Evolutionary conservation across 345 rosid genomes (phyloP).

Genomic region (Garcia nutans): DNA sequence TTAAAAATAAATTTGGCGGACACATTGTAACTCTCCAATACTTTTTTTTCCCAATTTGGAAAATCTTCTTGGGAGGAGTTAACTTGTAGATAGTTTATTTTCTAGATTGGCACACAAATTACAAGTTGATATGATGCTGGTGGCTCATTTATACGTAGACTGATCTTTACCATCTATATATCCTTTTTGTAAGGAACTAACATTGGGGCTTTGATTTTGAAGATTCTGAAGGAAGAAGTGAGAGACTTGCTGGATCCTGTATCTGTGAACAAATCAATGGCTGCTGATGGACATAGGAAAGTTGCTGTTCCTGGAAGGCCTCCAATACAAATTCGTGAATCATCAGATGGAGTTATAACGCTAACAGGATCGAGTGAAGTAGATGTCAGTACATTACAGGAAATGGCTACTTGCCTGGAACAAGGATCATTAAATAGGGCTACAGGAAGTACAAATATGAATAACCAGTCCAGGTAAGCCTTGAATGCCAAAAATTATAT

Average conservation of each 20-base stretch:
- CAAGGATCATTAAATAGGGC: constrained; percentile 91
- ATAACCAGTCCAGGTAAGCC: constrained; percentile 84
- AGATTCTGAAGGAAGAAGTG: constrained; percentile 98
- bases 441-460: constrained; percentile 98
- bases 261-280: constrained; percentile 51
- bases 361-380: constrained; percentile 93
- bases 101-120: not conserved
- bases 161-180: not conserved
- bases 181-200: constrained; percentile 20
- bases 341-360: constrained; percentile 87
- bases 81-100: not conserved
- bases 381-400: constrained; percentile 65
- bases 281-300: constrained; percentile 53
- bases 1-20: not conserved
- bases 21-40: not conserved
- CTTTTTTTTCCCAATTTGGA: not conserved
- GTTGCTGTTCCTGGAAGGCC: constrained; percentile 64
- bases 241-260: constrained; percentile 76
- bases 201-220: constrained; percentile 27
- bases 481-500: constrained; percentile 5
- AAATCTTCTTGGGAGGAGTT: not conserved
- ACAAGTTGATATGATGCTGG: too few species aligned
- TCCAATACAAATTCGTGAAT: constrained; percentile 90
- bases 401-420: constrained; percentile 90
- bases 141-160: not conserved